Evolutionary conservation across 352 stramenopile genomes (phyloP), one percentile per base, ranked within the genome.

Genomic region (Pythium utonaiense): DNA sequence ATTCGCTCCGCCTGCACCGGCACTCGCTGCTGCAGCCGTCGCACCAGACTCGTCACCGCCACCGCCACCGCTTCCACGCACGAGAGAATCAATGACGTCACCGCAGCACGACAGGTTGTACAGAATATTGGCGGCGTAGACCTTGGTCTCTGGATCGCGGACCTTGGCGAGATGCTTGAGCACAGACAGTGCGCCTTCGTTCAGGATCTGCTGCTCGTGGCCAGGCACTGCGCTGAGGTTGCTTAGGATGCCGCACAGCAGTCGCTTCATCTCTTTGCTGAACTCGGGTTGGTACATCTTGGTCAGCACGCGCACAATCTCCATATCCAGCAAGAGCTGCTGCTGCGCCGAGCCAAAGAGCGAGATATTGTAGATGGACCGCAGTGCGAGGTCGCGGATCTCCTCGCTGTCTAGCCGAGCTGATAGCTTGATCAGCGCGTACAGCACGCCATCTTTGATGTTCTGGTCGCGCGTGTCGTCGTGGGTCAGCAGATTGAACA

Each of bases 401-500:
- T 80, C 77, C 34, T 93, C 78, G 66, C 71, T 89, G 19, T 91
- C 84, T 44, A 93, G 65, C 22, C 81, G 82, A n/a, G 38, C 28
- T 50, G 83, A 78, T 13, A 96, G 74, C 63, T 96, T 92, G 56
- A 95, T 67, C n/a, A 96, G 72, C 9, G 85, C 85, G 48, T 93
- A 96, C 0, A 96, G 66, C 34, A 89, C 80, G 19, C 87, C 87
- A 45, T 86, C 80, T n/a, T 71, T 62, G 47, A 95, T 70, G 63
- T 92, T 83, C 41, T 86, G 70, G 27, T 89, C 75, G 13, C 83
- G 80, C 45, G 77, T 78, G 33, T 90, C 84, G 31, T 93, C 79
- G 53, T 95, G 85, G 1, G 80, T 79, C 16, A 96, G 66, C 22
- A 96, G 53, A 53, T 95, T 96, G 60, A 96, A 96, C 31, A 96